Percentiles rank a stretch among this genome's conserved stretches.
phyloP scores from a whole-genome alignment of 2,329 filamentous ascomycete genomes.

The Colletotrichum salicis region DNA sequence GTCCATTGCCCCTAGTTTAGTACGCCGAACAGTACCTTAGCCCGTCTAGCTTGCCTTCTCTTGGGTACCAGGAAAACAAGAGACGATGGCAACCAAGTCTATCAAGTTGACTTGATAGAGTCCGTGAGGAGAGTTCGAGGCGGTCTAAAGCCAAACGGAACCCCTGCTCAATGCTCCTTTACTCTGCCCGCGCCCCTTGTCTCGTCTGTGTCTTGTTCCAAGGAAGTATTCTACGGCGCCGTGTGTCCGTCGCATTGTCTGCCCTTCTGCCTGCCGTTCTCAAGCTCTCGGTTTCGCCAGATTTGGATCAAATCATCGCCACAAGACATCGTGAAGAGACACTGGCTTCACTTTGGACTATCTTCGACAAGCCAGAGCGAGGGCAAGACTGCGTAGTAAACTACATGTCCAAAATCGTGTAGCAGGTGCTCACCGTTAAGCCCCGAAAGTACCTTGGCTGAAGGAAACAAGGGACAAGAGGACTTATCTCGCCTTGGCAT shows the following conservation, averaged over 20 bases:
- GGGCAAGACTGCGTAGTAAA: not conserved
- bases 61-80: not conserved
- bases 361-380: not conserved
- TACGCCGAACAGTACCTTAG: constrained; percentile 25
- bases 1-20: constrained; percentile 16
- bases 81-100: constrained; percentile 6
- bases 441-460: not conserved
- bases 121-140: constrained; percentile 31
- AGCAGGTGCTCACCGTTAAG: constrained; percentile 5
- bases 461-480: constrained; percentile 23
- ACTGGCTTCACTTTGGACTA: not conserved
- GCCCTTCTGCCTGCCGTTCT: constrained; percentile 1
- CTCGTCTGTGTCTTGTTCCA: constrained; percentile 20
- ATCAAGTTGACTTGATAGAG: constrained; percentile 24
- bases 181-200: constrained; percentile 13
- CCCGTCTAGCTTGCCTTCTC: not conserved
- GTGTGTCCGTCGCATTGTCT: constrained; percentile 9
- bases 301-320: constrained; percentile 18
- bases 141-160: constrained; percentile 32
- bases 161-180: constrained; percentile 22
- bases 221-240: constrained; percentile 21
- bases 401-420: not conserved
- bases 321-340: constrained; percentile 8
- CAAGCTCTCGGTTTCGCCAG: constrained; percentile 6
- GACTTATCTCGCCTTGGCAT: constrained; percentile 25